Evolutionary conservation across 257 asterid genomes (phyloP), one percentile per base, ranked within the genome.

Genomic region (Knoxia roxburghii): DNA sequence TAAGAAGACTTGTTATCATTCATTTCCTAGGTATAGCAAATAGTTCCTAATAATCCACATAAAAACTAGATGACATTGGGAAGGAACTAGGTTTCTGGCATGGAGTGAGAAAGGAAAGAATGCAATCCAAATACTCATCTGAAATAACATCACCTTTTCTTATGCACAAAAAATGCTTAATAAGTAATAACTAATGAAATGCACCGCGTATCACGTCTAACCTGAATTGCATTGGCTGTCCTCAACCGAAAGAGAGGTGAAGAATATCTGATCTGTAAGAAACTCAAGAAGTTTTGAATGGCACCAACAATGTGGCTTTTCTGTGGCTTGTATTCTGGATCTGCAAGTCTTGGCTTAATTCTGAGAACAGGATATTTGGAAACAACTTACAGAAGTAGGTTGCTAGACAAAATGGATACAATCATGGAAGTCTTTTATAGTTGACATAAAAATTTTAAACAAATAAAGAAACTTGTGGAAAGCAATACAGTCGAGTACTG

Each of bases 191-290:
- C 17, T 33, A 46, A 21, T 53, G 27, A 33, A 27, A 30, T 43
- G 58, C 24, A 6, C 21, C 48, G 40, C 33, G 15, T 43, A 68
- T 71, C 37, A 54, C 46, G 59, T 75, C 81, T 80, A 57, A 90
- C 99, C 99, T 86, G 95, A 62, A 90, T 79, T n/a, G 76, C 83
- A 46, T 79, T 82, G 46, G 90, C 87, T 37, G 94, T 78, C 66
- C 60, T 76, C 84, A 93, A 72, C 70, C 95, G 97, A 78, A 93
- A 90, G 77, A 93, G 95, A 40, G 97, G 97, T 50, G 99, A 86
- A 67, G 99, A 90, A 82, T 88, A 93, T 86, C 99, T 79, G 75
- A 93, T 93, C 45, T 75, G 77, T 68, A 93, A 65, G 58, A 90
- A 74, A 78, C 67, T 76, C 69, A 74, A 74, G 66, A 90, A 93